Percentiles rank a stretch among this genome's conserved stretches.
These are phyloP conservation scores for Styphnolobium japonicum DNA, from an alignment of 306 rosid genomes.

Conservation along the genomic window DNA sequence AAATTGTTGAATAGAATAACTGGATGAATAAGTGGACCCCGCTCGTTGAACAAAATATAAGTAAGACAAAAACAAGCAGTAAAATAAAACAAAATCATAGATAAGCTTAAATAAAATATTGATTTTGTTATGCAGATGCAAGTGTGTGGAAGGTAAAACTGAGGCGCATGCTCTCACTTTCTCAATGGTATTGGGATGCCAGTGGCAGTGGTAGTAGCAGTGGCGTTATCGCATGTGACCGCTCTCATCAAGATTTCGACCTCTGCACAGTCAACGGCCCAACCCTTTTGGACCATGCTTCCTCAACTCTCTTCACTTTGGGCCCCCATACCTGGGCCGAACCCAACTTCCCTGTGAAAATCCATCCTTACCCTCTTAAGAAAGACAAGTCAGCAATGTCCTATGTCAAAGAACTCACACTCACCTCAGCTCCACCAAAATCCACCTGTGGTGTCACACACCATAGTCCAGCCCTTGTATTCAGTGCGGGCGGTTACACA, in stretches of 20 bases:
- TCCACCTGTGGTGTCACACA: conserved; percentile 32
- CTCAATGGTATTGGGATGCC: not conserved
- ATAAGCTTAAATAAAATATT: not conserved
- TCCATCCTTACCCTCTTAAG: conserved; percentile 54
- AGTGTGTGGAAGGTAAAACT: conserved; percentile 4
- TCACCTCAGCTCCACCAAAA: conserved; percentile 35
- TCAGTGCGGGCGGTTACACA: conserved; percentile 50
- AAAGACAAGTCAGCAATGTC: conserved; percentile 30
- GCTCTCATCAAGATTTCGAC: conserved; percentile 26
- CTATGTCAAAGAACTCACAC: conserved; percentile 25
- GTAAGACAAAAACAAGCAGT: no score
- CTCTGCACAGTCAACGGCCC: conserved; percentile 40
- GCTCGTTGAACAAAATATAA: no score
- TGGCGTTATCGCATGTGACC: conserved; percentile 34
- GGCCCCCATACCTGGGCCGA: not conserved
- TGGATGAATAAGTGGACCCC: no score
- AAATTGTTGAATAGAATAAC: no score
- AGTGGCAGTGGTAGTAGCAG: not conserved
- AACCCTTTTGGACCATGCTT: conserved; percentile 31
- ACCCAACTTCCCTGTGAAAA: not conserved
- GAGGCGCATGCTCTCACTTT: not conserved
- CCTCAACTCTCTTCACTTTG: conserved; percentile 30
- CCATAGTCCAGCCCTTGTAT: conserved; percentile 44
- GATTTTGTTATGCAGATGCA: conserved; percentile 13
- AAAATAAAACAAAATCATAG: not conserved